phyloP scores from a whole-genome alignment of 1,284 basidiomycete genomes.

The Erythrobasidium hasegawianum region DNA sequence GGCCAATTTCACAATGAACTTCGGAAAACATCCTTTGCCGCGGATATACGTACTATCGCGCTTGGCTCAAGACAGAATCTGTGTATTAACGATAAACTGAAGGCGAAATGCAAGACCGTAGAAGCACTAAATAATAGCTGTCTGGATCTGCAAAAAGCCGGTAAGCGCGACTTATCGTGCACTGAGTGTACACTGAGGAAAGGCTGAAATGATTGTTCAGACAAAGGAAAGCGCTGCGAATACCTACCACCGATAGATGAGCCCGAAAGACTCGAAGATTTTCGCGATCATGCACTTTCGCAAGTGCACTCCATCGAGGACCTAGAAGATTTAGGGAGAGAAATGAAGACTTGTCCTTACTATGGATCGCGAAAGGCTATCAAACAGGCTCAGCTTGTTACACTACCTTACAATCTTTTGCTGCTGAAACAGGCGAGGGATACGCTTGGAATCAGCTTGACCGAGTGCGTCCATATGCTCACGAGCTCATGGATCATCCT shows the following conservation, averaged over 20 bases:
- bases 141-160: constrained; percentile 71
- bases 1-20: constrained; percentile 86
- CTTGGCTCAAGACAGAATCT: constrained; percentile 89
- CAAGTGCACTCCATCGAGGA: constrained; percentile 92
- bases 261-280: constrained; percentile 69
- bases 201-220: constrained; percentile 53
- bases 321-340: constrained; percentile 67
- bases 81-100: constrained; percentile 82
- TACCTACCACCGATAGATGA: constrained; percentile 73
- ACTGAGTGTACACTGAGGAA: too few species aligned
- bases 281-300: constrained; percentile 82
- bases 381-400: constrained; percentile 81
- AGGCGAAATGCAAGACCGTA: constrained; percentile 51
- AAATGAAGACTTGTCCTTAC: constrained; percentile 77
- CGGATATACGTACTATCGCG: constrained; percentile 59
- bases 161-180: constrained; percentile 52
- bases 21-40: constrained; percentile 59
- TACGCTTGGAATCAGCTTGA: constrained; percentile 71
- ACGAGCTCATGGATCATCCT: too few species aligned
- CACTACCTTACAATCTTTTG: constrained; percentile 89
- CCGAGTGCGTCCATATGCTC: constrained; percentile 7
- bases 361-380: constrained; percentile 85
- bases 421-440: constrained; percentile 80
- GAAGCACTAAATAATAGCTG: constrained; percentile 84
- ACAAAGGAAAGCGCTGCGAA: constrained; percentile 65